A percentile compares a stretch with the other conserved stretches of the same genome.
These are phyloP conservation scores for Suhomyces choctaworum DNA, from an alignment of 1,139 yeast genomes.

Conservation along the genomic window DNA sequence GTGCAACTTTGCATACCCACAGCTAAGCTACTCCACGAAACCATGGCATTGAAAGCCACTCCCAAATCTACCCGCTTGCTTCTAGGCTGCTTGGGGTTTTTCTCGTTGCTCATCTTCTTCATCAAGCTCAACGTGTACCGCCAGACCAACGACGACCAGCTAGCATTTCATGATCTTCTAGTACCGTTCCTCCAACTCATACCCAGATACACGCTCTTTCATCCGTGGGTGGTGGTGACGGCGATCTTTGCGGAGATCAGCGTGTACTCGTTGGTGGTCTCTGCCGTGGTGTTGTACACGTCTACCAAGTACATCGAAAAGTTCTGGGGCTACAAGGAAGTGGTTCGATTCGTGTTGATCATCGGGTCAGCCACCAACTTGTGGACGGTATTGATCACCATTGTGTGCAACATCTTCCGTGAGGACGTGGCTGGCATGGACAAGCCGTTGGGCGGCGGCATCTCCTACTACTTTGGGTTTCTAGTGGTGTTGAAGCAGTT, in stretches of 20 bases:
- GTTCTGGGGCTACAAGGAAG: constrained; percentile 62
- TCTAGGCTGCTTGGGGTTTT: constrained; percentile 24
- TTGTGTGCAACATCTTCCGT: constrained; percentile 38
- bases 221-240: constrained; percentile 78
- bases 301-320: constrained; percentile 54
- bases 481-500: constrained; percentile 85
- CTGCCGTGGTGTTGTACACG: constrained; percentile 50
- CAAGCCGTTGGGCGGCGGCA: constrained; percentile 68
- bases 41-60: constrained; percentile 8
- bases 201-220: constrained; percentile 57
- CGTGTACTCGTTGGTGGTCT: constrained; percentile 49
- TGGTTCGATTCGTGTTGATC: constrained; percentile 57
- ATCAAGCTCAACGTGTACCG: constrained; percentile 26
- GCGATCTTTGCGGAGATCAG: constrained; percentile 72
- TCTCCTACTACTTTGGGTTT: constrained; percentile 70
- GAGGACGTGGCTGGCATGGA: constrained; percentile 42
- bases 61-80: constrained; percentile 35
- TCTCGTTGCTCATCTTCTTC: constrained; percentile 29
- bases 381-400: constrained; percentile 31
- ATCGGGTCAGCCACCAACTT: constrained; percentile 55
- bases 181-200: constrained; percentile 70
- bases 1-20: too few species aligned
- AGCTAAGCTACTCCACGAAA: too few species aligned
- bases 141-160: constrained; percentile 7
- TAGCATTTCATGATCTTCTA: constrained; percentile 37